Conservation (phyloP, 441 rosid genomes). For the Croton setiger region DNA sequence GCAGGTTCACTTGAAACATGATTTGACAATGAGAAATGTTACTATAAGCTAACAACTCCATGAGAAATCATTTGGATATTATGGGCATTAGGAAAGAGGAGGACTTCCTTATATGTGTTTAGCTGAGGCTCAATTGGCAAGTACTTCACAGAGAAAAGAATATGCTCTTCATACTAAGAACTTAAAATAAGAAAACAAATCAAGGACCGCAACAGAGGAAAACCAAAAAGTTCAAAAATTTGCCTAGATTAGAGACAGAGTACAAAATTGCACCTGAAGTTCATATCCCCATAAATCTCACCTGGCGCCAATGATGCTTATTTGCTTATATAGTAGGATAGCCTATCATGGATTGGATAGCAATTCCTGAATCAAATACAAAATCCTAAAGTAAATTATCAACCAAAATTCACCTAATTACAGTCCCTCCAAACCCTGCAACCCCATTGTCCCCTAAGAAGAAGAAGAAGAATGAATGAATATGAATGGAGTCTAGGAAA, state of each 20-base stretch:
- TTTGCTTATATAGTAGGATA: background rate
- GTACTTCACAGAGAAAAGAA: background rate
- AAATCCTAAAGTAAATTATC: slow-evolving; percentile 12
- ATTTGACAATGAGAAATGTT: background rate
- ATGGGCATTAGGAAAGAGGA: background rate
- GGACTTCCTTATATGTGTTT: background rate
- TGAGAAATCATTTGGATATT: background rate
- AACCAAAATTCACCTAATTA: slow-evolving; percentile 6
- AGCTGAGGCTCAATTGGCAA: slow-evolving; percentile 3
- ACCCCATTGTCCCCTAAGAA: background rate
- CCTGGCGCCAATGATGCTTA: slow-evolving; percentile 4
- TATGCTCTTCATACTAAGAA: no score
- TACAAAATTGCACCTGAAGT: slow-evolving; percentile 14
- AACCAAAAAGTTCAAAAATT: background rate
- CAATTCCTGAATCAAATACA: slow-evolving; percentile 18
- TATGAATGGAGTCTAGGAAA: slow-evolving; percentile 3
- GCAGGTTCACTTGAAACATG: background rate
- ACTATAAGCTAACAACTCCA: slow-evolving; percentile 7
- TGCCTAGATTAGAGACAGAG: background rate
- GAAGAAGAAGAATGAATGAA: background rate
- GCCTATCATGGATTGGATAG: slow-evolving; percentile 7
- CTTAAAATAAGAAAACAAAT: background rate
- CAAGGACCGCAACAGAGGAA: background rate
- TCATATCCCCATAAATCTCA: slow-evolving; percentile 1
- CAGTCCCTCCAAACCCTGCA: background rate